Percentiles rank a stretch among this genome's conserved stretches.
Conservation (phyloP, 2,329 filamentous ascomycete genomes). For the Ceratocystis cacaofunesta region DNA sequence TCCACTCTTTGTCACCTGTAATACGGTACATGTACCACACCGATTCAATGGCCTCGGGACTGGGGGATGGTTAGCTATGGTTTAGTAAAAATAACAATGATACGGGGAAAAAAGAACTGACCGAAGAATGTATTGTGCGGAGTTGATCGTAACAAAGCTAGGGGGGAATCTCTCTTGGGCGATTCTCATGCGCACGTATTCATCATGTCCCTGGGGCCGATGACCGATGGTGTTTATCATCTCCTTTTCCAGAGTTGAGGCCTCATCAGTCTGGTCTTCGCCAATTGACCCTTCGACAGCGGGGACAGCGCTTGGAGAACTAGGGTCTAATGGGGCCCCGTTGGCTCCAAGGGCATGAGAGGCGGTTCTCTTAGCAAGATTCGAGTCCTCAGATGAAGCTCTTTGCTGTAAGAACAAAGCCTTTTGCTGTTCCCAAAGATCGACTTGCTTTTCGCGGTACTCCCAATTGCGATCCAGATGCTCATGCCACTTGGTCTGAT, state of each 20-base stretch:
- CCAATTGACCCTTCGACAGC: not conserved
- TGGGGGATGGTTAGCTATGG: constrained; percentile 22
- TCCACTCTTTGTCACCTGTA: constrained; percentile 59
- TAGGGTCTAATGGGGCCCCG: too few relatives aligned
- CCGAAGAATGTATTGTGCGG: constrained; percentile 45
- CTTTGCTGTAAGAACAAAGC: constrained; percentile 16
- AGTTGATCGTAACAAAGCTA: constrained; percentile 35
- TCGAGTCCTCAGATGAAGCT: not conserved
- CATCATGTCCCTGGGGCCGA: constrained; percentile 36
- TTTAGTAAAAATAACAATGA: not conserved
- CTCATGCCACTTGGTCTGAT: constrained; percentile 34
- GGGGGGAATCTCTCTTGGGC: constrained; percentile 31
- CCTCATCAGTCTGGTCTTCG: not conserved
- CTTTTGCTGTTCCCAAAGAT: constrained; percentile 23
- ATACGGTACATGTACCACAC: constrained; percentile 86
- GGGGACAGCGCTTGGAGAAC: not conserved
- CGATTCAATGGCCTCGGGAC: constrained; percentile 75
- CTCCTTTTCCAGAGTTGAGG: not conserved
- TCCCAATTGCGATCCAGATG: constrained; percentile 32
- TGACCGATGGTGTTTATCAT: constrained; percentile 12
- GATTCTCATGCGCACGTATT: constrained; percentile 36
- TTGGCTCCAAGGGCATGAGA: not conserved
- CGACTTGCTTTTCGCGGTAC: constrained; percentile 31
- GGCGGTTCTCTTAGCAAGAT: not conserved
- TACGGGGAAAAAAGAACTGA: constrained; percentile 24